phyloP scores from a whole-genome alignment of 768 basidiomycete genomes.

The Lactifluus hygrophoroides region DNA sequence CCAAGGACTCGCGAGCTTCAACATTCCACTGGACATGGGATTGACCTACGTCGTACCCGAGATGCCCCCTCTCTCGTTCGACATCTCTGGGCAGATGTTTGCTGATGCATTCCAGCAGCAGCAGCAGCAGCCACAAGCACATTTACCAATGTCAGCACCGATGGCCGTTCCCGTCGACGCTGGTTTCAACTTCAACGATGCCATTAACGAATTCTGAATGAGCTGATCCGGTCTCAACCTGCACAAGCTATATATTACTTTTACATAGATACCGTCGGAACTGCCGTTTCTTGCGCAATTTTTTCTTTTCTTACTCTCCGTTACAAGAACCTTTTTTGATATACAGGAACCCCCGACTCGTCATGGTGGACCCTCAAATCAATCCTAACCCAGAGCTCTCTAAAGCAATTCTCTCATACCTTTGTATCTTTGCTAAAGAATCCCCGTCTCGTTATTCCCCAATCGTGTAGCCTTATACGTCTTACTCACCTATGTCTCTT shows the following conservation, averaged over 20 bases:
- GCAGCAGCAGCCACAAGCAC: neutral
- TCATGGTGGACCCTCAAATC: conserved; percentile 5
- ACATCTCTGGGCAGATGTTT: conserved; percentile 11
- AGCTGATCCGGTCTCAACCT: neutral
- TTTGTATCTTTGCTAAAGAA: conserved; percentile 5
- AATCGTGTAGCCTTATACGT: conserved; percentile 16
- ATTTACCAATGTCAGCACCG: conserved; percentile 6
- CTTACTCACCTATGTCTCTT: neutral
- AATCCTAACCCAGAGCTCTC: neutral
- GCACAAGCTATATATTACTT: neutral
- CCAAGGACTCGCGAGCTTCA: conserved; percentile 15
- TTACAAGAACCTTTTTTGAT: conserved; percentile 10
- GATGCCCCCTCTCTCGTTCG: conserved; percentile 12
- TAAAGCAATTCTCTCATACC: neutral
- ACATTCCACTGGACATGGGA: conserved; percentile 19
- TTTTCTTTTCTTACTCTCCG: neutral
- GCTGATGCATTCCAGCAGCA: conserved; percentile 9
- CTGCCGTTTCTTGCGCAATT: neutral
- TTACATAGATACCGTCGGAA: conserved; percentile 9
- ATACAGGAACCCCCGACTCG: neutral
- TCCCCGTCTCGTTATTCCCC: conserved; percentile 1
- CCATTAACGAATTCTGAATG: conserved; percentile 19
- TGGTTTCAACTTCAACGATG: conserved; percentile 19
- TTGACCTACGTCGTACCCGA: conserved; percentile 8
- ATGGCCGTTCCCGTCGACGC: conserved; percentile 4